These are phyloP conservation scores for Paulownia fortunei DNA, from an alignment of 257 asterid genomes.

Conservation along the genomic window DNA sequence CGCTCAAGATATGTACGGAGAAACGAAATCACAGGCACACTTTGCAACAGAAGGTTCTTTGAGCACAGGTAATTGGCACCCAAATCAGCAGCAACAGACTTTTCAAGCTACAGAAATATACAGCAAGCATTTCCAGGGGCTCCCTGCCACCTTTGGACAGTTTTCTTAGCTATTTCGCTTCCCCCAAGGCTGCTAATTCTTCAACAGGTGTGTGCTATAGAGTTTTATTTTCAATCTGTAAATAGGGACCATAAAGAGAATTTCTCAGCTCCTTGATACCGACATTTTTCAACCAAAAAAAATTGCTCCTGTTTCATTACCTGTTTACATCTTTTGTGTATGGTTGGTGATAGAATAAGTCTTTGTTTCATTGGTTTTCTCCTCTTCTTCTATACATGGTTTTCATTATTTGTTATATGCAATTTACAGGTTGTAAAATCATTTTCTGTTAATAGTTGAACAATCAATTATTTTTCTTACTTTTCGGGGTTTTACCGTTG, in stretches of 20 bases:
- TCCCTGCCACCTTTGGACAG: conserved; percentile 69
- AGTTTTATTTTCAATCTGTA: conserved; percentile 60
- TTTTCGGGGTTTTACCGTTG: conserved; percentile 18
- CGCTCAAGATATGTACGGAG: conserved; percentile 49
- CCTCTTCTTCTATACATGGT: not conserved
- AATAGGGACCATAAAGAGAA: conserved; percentile 61
- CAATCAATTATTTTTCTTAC: not conserved
- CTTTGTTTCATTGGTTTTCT: conserved; percentile 6
- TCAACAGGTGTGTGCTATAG: conserved; percentile 61
- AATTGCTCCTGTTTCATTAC: conserved; percentile 22
- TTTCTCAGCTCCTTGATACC: conserved; percentile 43
- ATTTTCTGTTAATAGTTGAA: not conserved
- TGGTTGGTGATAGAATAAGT: conserved; percentile 34
- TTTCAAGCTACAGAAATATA: conserved; percentile 53
- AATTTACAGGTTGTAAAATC: conserved; percentile 46
- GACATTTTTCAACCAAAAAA: conserved; percentile 40
- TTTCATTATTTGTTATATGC: conserved; percentile 30
- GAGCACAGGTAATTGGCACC: conserved; percentile 44
- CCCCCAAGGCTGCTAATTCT: conserved; percentile 20
- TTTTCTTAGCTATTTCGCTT: conserved; percentile 53
- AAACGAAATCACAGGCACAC: conserved; percentile 38
- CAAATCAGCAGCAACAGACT: conserved; percentile 50
- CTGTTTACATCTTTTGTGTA: conserved; percentile 32
- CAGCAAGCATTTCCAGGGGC: conserved; percentile 65
- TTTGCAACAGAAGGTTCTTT: conserved; percentile 41